Evolutionary conservation across 805 yeast genomes (phyloP), one percentile per base, ranked within the genome.

Genomic region (Zygoascus flipseniorum): DNA sequence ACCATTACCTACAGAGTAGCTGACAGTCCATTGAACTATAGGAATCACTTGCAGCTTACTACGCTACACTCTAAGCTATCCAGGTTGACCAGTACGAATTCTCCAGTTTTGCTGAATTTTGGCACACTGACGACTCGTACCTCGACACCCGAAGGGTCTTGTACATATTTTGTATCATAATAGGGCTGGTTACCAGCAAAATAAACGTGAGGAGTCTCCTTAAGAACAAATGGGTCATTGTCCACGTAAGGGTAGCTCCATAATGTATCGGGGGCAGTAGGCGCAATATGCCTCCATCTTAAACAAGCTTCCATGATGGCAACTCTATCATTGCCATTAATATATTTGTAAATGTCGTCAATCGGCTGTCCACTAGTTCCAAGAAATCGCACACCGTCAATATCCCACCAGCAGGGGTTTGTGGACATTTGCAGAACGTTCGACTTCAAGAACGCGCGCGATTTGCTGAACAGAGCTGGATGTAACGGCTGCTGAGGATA

Each of bases 261-360:
- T 44, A 93, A 70, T 0, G 99, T 93, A 63, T 93, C 98, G 0
- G 99, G 99, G 0, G 97, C 95, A 0, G 97, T 89, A 2, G 99
- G 99, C 0, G 87, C 82, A 23, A 87, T 73, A 63, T 88, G 88
- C 62, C 89, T 92, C 96, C 97, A 90, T 47, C 72, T 70, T 39
- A 93, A 64, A 0, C 87, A 85, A 14, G 81, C 74, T 60, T 83
- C 86, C 72, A 92, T 75, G 61, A 84, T 69, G 19, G 77, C 75
- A 16, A 79, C 60, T 53, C 85, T 59, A 52, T 74, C 71, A 16
- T 65, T 65, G 19, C 67, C 62, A 62, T 37, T 82, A 76, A 31
- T 74, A 61, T 92, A 92, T 61, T 83, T 86, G 62, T 74, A 72
- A 43, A 93, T 77, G 66, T 93, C 98, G 55, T 78, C 75, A 32